phyloP scores from a whole-genome alignment of 2,329 filamentous ascomycete genomes.

The Fusarium illudens region DNA sequence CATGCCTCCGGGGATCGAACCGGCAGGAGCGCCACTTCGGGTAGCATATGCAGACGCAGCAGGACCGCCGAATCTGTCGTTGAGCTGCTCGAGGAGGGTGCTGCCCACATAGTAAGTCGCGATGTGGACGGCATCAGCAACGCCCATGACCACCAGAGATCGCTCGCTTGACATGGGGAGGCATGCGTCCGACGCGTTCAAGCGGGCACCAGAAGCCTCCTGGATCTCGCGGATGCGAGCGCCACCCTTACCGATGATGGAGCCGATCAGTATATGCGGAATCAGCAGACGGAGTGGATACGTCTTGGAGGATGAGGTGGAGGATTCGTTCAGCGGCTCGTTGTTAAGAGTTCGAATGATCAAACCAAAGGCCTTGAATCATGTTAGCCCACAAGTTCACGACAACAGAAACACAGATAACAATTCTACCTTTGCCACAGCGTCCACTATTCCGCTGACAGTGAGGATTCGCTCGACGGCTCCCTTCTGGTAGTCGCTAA shows the following conservation, averaged over 20 bases:
- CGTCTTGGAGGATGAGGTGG: slow-evolving; percentile 93
- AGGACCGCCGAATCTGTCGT: slow-evolving; percentile 94
- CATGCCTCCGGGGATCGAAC: slow-evolving; percentile 95
- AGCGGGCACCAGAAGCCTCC: slow-evolving; percentile 92
- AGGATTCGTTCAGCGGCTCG: slow-evolving; percentile 86
- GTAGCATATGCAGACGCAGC: slow-evolving; percentile 98
- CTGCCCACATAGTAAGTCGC: slow-evolving; percentile 98
- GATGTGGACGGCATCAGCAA: slow-evolving; percentile 98
- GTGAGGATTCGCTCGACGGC: slow-evolving; percentile 98
- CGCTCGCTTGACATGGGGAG: slow-evolving; percentile 95
- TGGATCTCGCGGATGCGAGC: slow-evolving; percentile 98
- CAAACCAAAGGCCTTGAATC: slow-evolving; percentile 83
- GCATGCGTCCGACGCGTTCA: slow-evolving; percentile 96
- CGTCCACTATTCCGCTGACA: slow-evolving; percentile 95
- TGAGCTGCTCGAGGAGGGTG: slow-evolving; percentile 96
- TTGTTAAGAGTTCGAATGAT: slow-evolving; percentile 99
- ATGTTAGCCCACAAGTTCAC: slow-evolving; percentile 39
- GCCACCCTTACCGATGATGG: slow-evolving; percentile 97
- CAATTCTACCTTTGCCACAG: slow-evolving; percentile 86
- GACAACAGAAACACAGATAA: not conserved
- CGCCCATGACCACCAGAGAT: slow-evolving; percentile 96
- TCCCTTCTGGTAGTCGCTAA: slow-evolving; percentile 97
- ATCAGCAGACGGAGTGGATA: slow-evolving; percentile 96
- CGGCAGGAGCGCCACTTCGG: slow-evolving; percentile 89
- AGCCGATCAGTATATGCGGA: slow-evolving; percentile 96